These are phyloP conservation scores for Ophiostoma australiae DNA, from an alignment of 2,329 filamentous ascomycete species.

Conservation along the genomic window DNA sequence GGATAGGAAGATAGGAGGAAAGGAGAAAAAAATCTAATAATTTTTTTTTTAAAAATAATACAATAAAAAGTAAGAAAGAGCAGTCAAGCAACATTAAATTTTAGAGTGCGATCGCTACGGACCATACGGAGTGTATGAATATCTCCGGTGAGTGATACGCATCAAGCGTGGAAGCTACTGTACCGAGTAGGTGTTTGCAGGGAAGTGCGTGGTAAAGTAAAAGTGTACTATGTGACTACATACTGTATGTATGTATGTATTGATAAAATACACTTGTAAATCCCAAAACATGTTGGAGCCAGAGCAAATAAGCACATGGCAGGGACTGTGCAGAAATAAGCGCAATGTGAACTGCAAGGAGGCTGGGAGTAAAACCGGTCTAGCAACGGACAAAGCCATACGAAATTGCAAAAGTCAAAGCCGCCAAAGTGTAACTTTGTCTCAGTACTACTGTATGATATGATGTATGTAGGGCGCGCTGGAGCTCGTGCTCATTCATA, in stretches of 20 bases:
- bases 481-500: no score
- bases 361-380: not conserved
- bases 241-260: no score
- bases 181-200: not conserved
- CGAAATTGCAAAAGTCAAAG: not conserved
- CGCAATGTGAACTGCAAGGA: not conserved
- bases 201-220: not conserved
- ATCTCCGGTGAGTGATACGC: not conserved
- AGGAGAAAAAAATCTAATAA: not conserved
- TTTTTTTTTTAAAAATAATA: not conserved
- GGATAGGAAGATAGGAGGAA: slow-evolving; percentile 2
- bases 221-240: not conserved
- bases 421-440: not conserved
- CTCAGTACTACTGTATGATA: no score
- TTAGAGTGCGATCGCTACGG: not conserved
- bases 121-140: not conserved
- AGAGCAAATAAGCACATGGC: not conserved
- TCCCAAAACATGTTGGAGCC: not conserved
- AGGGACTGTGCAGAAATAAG: not conserved
- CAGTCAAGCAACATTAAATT: not conserved
- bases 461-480: no score
- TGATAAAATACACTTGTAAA: not conserved
- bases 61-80: not conserved
- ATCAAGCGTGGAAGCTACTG: no score
- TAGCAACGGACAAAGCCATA: not conserved